Conservation (phyloP, 129 eudicot species). For the Cynara cardunculus region DNA sequence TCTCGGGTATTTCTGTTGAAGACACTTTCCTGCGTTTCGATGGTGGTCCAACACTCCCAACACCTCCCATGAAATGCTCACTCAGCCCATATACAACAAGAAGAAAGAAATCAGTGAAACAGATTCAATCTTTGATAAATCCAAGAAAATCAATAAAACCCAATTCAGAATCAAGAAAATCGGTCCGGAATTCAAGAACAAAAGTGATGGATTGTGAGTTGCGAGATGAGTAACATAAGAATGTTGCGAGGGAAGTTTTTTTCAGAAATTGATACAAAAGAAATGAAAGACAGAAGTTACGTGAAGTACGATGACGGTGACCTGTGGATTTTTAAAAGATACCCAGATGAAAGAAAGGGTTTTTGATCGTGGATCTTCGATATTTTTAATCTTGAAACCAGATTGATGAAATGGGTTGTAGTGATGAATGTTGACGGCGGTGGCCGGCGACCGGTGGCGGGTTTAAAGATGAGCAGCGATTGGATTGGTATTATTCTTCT, state of each 20-base stretch:
- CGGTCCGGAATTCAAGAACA: too few relatives aligned
- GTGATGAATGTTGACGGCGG: conserved; percentile 2
- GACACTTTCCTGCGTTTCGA: conserved; percentile 59
- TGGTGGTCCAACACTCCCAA: conserved; percentile 64
- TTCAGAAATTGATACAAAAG: not conserved
- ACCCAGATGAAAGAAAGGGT: not conserved
- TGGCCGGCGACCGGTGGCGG: not conserved
- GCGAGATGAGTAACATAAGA: too few relatives aligned
- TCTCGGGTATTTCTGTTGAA: conserved; percentile 21
- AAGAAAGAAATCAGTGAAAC: not conserved
- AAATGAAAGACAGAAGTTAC: not conserved
- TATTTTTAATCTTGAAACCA: not conserved
- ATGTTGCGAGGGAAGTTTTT: too few relatives aligned
- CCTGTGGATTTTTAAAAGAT: not conserved
- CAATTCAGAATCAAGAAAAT: not conserved
- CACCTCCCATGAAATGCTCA: conserved; percentile 76
- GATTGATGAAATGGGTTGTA: not conserved
- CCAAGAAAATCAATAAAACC: not conserved
- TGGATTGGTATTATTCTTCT: conserved; percentile 3
- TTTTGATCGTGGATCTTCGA: not conserved
- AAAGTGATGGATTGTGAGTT: too few relatives aligned
- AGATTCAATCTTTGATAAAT: not conserved
- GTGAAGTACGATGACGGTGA: not conserved
- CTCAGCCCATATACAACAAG: conserved; percentile 51
- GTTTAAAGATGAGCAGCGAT: conserved; percentile 7